Base-by-base conservation (phyloP, 257 asterid genomes). In the Haberlea rhodopensis region DNA sequence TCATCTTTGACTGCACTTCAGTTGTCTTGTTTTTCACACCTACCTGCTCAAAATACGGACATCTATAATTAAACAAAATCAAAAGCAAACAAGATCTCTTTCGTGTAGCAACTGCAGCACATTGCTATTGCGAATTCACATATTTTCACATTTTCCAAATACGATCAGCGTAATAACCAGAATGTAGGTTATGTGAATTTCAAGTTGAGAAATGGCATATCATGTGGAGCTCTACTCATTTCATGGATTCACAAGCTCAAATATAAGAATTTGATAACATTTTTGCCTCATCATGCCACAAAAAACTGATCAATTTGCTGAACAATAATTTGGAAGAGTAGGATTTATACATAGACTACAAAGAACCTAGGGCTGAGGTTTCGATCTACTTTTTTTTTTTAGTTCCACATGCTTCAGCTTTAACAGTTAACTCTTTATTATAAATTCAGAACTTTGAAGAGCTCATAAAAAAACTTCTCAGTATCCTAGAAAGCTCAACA, bases 21-120 rank as follows among this genome's bases (percentile, higher is more conserved):
- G 85, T 65, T 6, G 94, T 78, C 82, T 86, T 90, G 76, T 75
- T 90, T 82, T 86, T 94, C 78, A 94, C 90, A 45, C 99, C 99
- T 65, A 88, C 95, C 99, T 94, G 81, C 81, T 73, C 86, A 73
- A 76, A 64, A 75, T n/a, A 53, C 24, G 4, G 54, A 52, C 53
- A 32, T 19, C 63, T 20, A 48, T 22, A 49, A 20, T 10, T 28
- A 4, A 40, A 46, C 10, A 20, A 43, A 62, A 43, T 22, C 59
- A 57, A 20, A 62, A 80, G 68, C 45, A 66, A 37, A 22, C 51
- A 65, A 52, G 49, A 25, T 60, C 62, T 51, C 37, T 32, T 25
- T 19, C n/a, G 24, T 57, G 49, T 22, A 34, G 60, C 28, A 29
- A 45, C 19, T 57, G 24, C n/a, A 24, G 59, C 63, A 59, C 65